Evolutionary conservation across 2,329 filamentous ascomycete genomes (phyloP), one percentile per base, ranked within the genome.

Genomic region (Talaromyces sp.): DNA sequence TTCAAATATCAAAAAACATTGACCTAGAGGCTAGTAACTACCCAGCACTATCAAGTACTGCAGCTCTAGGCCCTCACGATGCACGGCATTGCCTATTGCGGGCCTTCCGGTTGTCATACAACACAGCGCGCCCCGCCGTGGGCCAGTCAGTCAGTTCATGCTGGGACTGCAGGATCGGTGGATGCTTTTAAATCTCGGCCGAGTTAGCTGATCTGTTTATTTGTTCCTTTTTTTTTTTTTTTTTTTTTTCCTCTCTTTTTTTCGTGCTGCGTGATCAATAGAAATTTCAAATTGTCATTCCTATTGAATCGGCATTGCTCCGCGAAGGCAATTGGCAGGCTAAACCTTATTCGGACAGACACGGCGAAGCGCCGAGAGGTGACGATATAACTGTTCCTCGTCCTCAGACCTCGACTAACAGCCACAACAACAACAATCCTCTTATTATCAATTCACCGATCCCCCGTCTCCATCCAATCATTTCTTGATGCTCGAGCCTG

Each of bases 1-100:
- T 8, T 3, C 12, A 35, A 17, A 17, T 8, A 38, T n/a, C 1
- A 38, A 8, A 38, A 35, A 43, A 14, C 9, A 43, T n/a, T 21
- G 17, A 21, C 3, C 19, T 46, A n/a, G n/a, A n/a, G n/a, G n/a
- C n/a, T n/a, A 46, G 43, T 21, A 46, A 21, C 3, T 46, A 43
- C 41, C 17, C 3, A 43, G 41, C 17, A 21, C n/a, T 2, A 21
- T 5, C 2, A 3, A 41, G 17, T 12, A 41, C 35, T 41, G 35
- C 9, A 17, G 35, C 32, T 38, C 35, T 26, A 50, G 19, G 14
- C 43, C 10, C 19, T 14, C n/a, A 17, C 19, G 43, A 26, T 50
- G 43, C n/a, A 27, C 58, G 58, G 58, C 54, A 57, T 60, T 60
- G 56, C 59, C 59, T 48, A 57, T 46, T 52, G 59, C 52, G 59